Evolutionary conservation across 306 rosid genomes (phyloP).

Genomic region (Senna siamea): DNA sequence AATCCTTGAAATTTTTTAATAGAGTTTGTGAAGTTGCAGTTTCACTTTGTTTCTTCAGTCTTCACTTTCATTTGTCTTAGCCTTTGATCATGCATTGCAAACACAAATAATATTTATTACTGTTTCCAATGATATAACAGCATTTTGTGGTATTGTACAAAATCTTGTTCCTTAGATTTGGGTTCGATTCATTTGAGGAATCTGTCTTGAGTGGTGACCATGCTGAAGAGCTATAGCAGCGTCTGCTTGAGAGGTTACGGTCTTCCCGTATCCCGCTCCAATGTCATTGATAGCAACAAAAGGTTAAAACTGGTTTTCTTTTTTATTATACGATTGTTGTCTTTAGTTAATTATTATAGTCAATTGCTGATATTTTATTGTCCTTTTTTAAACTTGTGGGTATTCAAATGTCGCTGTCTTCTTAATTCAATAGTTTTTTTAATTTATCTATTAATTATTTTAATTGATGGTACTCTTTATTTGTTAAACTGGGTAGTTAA

Average conservation of each 20-base stretch:
- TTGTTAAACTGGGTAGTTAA: background rate
- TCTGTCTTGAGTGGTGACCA: slow-evolving; percentile 42
- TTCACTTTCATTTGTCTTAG: background rate
- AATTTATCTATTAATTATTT: background rate
- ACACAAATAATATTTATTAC: background rate
- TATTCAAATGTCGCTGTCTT: background rate
- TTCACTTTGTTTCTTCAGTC: background rate
- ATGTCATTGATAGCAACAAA: slow-evolving; percentile 36
- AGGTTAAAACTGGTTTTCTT: slow-evolving; percentile 41
- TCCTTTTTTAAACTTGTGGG: background rate
- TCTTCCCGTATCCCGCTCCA: slow-evolving; percentile 56
- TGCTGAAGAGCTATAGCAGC: slow-evolving; percentile 46
- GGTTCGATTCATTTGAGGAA: background rate
- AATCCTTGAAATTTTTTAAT: background rate
- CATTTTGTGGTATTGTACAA: background rate
- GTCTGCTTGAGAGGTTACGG: slow-evolving; percentile 46
- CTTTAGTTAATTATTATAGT: background rate
- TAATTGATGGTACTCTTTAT: background rate
- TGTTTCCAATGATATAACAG: background rate
- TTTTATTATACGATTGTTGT: background rate
- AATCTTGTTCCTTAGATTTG: background rate
- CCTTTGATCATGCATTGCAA: background rate
- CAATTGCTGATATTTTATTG: background rate
- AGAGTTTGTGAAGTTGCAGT: background rate
- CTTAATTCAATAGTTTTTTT: background rate